Base-by-base conservation (phyloP, 768 basidiomycete species). In the Favolaschia claudopus region DNA sequence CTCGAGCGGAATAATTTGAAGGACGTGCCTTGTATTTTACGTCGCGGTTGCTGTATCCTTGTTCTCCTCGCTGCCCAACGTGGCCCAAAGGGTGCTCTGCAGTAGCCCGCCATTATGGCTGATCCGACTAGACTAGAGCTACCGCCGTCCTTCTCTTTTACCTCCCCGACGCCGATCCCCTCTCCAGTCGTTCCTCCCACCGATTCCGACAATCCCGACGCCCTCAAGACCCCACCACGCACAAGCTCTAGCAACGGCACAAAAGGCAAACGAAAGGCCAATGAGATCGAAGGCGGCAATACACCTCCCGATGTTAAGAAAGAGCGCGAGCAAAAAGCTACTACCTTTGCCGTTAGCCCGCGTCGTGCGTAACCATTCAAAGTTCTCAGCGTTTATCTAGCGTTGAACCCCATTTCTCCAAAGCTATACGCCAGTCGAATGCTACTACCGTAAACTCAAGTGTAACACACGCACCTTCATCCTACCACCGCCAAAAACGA, bases 221-320 rank as follows among this genome's bases (percentile, higher is more conserved):
- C 58, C n/a, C 58, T 60, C 25, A 44, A 53, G 14, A 59, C 50
- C 2, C 58, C 58, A 15, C 37, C 27, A 5, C 51, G 44, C 24
- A 7, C 42, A 15, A 43, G 32, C 34, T 29, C 31, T n/a, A 39
- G 19, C 17, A 22, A 27, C 47, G 45, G 27, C 33, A 28, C 47
- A 45, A 64, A 64, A 55, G 63, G 63, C 55, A 64, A 64, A 24
- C 58, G 63, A 19, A 64, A 64, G 19, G 63, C 63, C 25, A 55
- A 60, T 32, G 63, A 64, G 29, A 55, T 64, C 34, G 63, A 64
- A 36, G 39, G 50, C 4, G 57, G 58, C 10, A 64, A 48, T 42
- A 64, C 63, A 10, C 63, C 63, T 8, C 63, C 63, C 5, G 63
- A 64, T 25, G 31, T 33, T 6, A 64, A 58, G n/a, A 51, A 58